Evolutionary conservation across 441 rosid species (phyloP), one percentile per base, ranked within the genome.

Genomic region (Erodium moschatum): DNA sequence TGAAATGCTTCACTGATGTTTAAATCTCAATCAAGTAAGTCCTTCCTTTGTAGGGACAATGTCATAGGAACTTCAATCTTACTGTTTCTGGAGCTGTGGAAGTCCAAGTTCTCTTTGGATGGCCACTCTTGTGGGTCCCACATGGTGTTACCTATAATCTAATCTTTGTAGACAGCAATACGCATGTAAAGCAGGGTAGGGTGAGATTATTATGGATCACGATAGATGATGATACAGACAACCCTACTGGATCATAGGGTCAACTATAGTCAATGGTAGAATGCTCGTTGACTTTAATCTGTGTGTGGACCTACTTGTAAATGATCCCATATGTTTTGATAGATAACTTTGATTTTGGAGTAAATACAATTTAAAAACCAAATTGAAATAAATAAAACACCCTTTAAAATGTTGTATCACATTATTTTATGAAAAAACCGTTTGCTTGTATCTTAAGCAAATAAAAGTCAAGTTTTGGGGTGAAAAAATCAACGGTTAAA

Each of bases 1-100:
- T 44, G 50, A 54, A 54, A 6, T 16, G 21, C 9, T 52, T 16
- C 13, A 52, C 20, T 15, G 60, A 52, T 52, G 42, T 48, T 8
- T 54, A 19, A 40, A 19, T 33, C 27, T 46, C 29, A 6, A 27
- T 20, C 27, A 33, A 19, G 44, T 15, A 50, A 64, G 46, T 27
- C 33, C 9, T 68, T 31, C 24, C 20, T 20, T 76, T 27, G 50
- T 64, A 29, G 38, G 50, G 46, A 66, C 16, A 52, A 24, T 48
- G 7, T 58, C 69, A 2, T 61, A 58, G 15, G 69, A 64, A 6
- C 13, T 60, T 58, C 29, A 19, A 29, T 65, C 35, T 33, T 63
- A 20, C 67, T 18, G 15, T 29, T 4, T 13, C 20, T 9, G 63
- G 64, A 70, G 19, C 18, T 16, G 33, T 33, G 21, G 38, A 27